Evolutionary conservation across 306 rosid genomes (phyloP), one percentile per base, ranked within the genome.

Genomic region (Medicago lupulina): DNA sequence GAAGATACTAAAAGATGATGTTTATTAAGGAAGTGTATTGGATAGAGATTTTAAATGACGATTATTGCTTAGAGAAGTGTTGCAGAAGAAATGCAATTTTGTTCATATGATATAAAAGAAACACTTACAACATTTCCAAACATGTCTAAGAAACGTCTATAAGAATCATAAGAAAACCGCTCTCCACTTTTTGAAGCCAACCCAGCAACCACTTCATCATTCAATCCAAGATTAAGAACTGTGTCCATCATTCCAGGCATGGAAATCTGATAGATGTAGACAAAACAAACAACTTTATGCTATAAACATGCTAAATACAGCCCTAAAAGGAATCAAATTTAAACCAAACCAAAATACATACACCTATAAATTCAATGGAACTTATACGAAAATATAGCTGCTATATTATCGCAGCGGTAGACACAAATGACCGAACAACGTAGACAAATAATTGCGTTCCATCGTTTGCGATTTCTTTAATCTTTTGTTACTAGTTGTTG

Each of bases 161-260:
- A 96, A 0, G 99, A 95, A 80, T 95, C 99, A 64, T 84, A 95
- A 31, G 97, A 97, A 74, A 95, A 95, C 57, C 99, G 92, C 82
- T 92, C 99, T 57, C 99, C 97, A 76, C 97, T 90, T 83, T 92
- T 95, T 67, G 85, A 73, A 40, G 96, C 97, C 84, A 95, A 86
- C 46, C 97, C 97, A 77, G 88, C 88, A 63, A 88, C 97, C 68
- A 95, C 97, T 70, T 92, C 89, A 75, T 95, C 97, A 81, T 92
- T 92, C 57, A 95, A 80, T 76, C 99, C 99, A 60, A 95, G 97
- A 88, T 95, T 95, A 83, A 95, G 99, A 81, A 95, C 93, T 25
- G 97, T 95, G 86, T 95, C 99, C 99, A 92, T 95, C 97, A 92
- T 95, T 68, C 99, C 99, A 66, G 97, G 99, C 99, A 95, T 95